Evolutionary conservation across 305 asterid species (phyloP), one percentile per base, ranked within the genome.

Genomic region (Solanum hybrid): DNA sequence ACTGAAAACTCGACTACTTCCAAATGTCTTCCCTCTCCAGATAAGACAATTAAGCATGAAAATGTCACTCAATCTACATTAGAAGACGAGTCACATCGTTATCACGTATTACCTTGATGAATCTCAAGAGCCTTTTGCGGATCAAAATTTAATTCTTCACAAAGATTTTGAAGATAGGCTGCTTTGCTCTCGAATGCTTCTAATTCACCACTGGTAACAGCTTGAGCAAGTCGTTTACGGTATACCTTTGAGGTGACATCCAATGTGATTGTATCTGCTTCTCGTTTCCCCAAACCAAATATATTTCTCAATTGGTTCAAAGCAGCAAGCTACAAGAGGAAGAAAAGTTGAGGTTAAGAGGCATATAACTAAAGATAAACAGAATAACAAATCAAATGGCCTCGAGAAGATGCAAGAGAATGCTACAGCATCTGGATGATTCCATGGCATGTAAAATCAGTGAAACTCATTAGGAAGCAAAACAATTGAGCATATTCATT

Each of bases 91-190:
- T 88, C 24, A 87, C 79, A 89, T 89, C 86, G 87, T 36, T 37
- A 90, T 94, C 89, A 73, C 64, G 67, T 77, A 69, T 77, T 90
- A 94, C 99, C 99, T 98, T 94, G 94, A 95, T 98, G 99, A 92
- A 97, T 96, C 92, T 94, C 94, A 87, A 95, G 93, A 84, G 99
- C 99, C 93, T 95, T 97, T 92, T 96, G 95, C 3, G 98, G 97
- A 94, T 97, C 98, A 91, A 98, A 96, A 87, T 93, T 94, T 93
- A 97, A 94, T 92, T 98, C 98, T 92, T 98, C 99, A 77, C 99
- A 98, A 28, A 98, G 95, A 89, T 91, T 93, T 92, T 98, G 99
- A 93, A 98, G 99, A 93, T 93, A 94, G 89, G 97, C 96, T 89
- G 99, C 99, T 95, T 98, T 98, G 93, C 99, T 98, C 57, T 94